Evolutionary conservation across 495 filamentous ascomycete species (phyloP).

Genomic region (Rhypophila decipiens): DNA sequence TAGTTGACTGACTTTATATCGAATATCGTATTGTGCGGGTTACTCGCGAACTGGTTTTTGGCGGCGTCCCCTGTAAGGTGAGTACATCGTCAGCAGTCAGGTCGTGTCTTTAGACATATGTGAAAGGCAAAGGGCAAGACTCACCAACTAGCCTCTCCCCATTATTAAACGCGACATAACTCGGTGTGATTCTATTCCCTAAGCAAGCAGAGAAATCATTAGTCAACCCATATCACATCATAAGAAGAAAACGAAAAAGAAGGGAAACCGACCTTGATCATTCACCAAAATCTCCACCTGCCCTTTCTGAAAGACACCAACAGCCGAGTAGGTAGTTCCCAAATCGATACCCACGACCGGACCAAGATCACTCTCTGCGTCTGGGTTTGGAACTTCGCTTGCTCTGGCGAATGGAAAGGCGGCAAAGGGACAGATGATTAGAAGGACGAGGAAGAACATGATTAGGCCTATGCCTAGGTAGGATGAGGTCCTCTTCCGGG

Average conservation of each 20-base stretch:
- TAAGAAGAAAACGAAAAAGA: not conserved
- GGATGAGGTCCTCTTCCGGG: too few relatives aligned
- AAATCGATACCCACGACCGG: slow-evolving; percentile 93
- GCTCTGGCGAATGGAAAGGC: slow-evolving; percentile 65
- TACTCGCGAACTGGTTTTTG: slow-evolving; percentile 99
- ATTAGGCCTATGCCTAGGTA: too few relatives aligned
- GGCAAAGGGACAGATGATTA: slow-evolving; percentile 64
- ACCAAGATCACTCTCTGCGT: too few relatives aligned
- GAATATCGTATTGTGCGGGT: slow-evolving; percentile 94
- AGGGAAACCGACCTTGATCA: slow-evolving; percentile 51
- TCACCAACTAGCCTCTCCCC: slow-evolving; percentile 48
- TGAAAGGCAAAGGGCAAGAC: not conserved
- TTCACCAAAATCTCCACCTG: slow-evolving; percentile 92
- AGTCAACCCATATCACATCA: not conserved
- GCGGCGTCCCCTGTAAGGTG: slow-evolving; percentile 70
- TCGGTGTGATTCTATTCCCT: slow-evolving; percentile 94
- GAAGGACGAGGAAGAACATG: slow-evolving; percentile 75
- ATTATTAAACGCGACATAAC: slow-evolving; percentile 93
- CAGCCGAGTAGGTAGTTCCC: slow-evolving; percentile 95
- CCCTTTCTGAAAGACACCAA: slow-evolving; percentile 91
- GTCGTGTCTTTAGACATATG: not conserved
- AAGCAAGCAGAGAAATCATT: not conserved
- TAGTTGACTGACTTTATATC: slow-evolving; percentile 65
- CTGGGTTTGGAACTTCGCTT: slow-evolving; percentile 60
- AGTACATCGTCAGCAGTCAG: not conserved